phyloP scores from a whole-genome alignment of 1,139 yeast species.

The Sugiyamaella xylanicola region DNA sequence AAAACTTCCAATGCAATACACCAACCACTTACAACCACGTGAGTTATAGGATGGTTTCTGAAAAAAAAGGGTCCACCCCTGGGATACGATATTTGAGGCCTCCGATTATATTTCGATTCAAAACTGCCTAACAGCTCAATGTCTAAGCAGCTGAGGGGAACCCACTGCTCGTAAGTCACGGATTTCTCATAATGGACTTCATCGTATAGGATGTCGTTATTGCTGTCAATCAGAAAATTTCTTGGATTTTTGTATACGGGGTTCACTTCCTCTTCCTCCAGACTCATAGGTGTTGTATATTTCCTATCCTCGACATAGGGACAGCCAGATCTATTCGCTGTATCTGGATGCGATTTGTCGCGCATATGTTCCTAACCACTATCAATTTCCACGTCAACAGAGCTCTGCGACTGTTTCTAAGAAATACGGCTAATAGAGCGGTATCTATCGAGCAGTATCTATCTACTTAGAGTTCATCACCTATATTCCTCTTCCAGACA shows the following conservation, averaged over 20 bases:
- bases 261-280: no score
- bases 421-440: no score
- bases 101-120: slow-evolving; percentile 22
- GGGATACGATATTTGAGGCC: slow-evolving; percentile 11
- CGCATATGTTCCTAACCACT: neutral
- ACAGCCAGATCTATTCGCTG: neutral
- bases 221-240: slow-evolving; percentile 1
- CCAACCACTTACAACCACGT: slow-evolving; percentile 32
- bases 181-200: slow-evolving; percentile 26
- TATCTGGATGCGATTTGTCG: neutral
- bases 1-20: slow-evolving; percentile 25
- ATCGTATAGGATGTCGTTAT: slow-evolving; percentile 21
- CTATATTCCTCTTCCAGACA: no score
- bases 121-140: slow-evolving; percentile 23
- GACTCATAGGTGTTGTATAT: no score
- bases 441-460: no score
- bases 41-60: slow-evolving; percentile 37
- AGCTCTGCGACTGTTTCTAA: no score
- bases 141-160: slow-evolving; percentile 31
- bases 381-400: no score
- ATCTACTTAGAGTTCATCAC: no score
- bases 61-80: slow-evolving; percentile 31
- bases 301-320: no score
- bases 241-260: neutral
- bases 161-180: slow-evolving; percentile 32